Evolutionary conservation across 2,329 filamentous ascomycete genomes (phyloP).

Genomic region (Alternaria novae-zelandiae): DNA sequence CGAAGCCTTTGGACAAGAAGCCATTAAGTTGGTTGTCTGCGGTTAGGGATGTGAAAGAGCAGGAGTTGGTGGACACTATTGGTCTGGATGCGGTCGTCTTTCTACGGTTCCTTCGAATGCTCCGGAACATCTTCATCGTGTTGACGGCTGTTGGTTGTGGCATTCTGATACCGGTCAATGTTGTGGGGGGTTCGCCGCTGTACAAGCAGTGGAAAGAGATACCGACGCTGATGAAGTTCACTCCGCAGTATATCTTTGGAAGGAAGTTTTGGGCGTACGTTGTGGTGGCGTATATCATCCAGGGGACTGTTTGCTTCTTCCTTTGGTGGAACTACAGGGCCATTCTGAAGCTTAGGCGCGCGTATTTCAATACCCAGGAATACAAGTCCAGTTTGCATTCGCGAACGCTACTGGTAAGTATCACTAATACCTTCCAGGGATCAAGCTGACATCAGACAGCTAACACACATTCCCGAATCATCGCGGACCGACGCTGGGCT

Average conservation of each 20-base stretch:
- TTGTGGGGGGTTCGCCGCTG: conserved; percentile 51
- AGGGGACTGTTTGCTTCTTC: conserved; percentile 75
- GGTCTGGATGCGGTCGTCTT: conserved; percentile 93
- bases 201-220: conserved; percentile 37
- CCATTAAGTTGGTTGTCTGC: conserved; percentile 85
- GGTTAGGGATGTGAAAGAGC: conserved; percentile 76
- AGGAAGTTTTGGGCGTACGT: conserved; percentile 65
- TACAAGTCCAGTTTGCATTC: conserved; percentile 89
- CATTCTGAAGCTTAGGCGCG: conserved; percentile 70
- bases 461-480: conserved; percentile 81
- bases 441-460: conserved; percentile 50
- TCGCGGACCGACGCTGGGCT: conserved; percentile 87
- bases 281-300: conserved; percentile 67
- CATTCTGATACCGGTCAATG: conserved; percentile 82
- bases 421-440: not conserved
- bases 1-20: conserved; percentile 83
- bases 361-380: conserved; percentile 83
- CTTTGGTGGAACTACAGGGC: conserved; percentile 89
- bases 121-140: conserved; percentile 84
- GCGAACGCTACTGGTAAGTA: conserved; percentile 60
- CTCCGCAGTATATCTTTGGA: conserved; percentile 61
- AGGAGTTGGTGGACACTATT: conserved; percentile 77
- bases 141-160: conserved; percentile 74
- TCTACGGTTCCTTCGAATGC: conserved; percentile 85
- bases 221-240: conserved; percentile 58